Evolutionary conservation across 164 flowering plant genomes (phyloP).

Genomic region (Macadamia tetraphylla): DNA sequence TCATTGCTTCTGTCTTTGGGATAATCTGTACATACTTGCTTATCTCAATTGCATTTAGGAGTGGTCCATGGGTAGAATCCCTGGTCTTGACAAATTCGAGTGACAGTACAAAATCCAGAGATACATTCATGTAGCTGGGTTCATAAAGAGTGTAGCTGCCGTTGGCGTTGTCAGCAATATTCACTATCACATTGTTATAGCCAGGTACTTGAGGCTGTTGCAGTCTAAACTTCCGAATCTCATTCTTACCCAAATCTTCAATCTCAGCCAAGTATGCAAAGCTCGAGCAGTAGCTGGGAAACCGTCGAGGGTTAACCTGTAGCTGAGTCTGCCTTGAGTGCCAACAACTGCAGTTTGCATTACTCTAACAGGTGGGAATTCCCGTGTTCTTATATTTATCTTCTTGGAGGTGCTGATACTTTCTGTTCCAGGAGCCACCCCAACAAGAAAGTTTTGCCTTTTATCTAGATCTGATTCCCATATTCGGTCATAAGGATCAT

Average conservation of each 20-base stretch:
- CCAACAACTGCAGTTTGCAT: conserved; percentile 98
- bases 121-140: conserved; percentile 88
- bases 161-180: conserved; percentile 87
- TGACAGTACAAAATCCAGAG: conserved; percentile 65
- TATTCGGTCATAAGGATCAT: conserved; percentile 93
- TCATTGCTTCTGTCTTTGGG: conserved; percentile 58
- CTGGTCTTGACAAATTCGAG: conserved; percentile 68
- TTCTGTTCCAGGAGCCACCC: conserved; percentile 76
- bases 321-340: conserved; percentile 60
- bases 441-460: conserved; percentile 81
- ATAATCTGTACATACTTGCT: conserved; percentile 64
- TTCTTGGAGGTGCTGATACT: conserved; percentile 58
- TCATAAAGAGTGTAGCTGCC: conserved; percentile 84
- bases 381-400: conserved; percentile 53
- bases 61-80: conserved; percentile 89
- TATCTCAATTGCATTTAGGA: conserved; percentile 84
- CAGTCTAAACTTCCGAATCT: conserved; percentile 73
- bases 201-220: conserved; percentile 57
- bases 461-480: conserved; percentile 83
- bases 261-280: conserved; percentile 91
- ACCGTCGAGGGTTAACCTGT: conserved; percentile 78
- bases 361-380: conserved; percentile 89
- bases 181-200: conserved; percentile 73
- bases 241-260: conserved; percentile 61
- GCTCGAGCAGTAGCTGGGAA: conserved; percentile 94